Evolutionary conservation across 2,329 filamentous ascomycete species (phyloP).

Genomic region (Ceratocystis cacaofunesta): DNA sequence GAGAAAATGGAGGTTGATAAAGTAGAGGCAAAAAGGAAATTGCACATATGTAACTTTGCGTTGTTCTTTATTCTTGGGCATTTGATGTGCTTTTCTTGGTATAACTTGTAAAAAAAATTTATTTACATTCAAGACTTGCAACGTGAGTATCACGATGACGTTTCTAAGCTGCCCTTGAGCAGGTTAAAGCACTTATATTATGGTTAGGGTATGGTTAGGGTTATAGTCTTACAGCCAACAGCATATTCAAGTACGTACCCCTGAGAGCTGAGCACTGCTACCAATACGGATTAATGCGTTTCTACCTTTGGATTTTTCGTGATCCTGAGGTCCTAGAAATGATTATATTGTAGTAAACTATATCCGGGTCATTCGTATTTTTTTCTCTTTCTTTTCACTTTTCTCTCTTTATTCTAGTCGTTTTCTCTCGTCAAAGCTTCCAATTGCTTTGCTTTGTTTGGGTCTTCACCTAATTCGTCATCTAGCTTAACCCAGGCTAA

Average conservation of each 20-base stretch:
- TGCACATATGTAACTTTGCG: neutral
- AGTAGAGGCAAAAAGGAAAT: neutral
- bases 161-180: too few relatives aligned
- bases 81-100: neutral
- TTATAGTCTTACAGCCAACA: neutral
- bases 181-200: neutral
- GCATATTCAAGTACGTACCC: neutral
- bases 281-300: neutral
- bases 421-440: neutral
- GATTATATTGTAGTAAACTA: neutral
- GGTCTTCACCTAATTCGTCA: neutral
- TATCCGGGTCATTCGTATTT: neutral
- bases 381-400: neutral
- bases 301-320: neutral
- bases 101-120: neutral
- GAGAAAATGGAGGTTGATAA: neutral
- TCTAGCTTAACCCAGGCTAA: neutral
- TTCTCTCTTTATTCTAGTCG: neutral
- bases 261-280: neutral
- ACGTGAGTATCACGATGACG: neutral
- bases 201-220: neutral
- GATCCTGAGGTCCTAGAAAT: neutral
- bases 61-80: neutral
- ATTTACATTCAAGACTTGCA: neutral
- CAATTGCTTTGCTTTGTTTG: neutral